A percentile compares a stretch with the other conserved stretches of the same genome.
Conservation (phyloP, 768 basidiomycete genomes). For the Podaxis rugospora region DNA sequence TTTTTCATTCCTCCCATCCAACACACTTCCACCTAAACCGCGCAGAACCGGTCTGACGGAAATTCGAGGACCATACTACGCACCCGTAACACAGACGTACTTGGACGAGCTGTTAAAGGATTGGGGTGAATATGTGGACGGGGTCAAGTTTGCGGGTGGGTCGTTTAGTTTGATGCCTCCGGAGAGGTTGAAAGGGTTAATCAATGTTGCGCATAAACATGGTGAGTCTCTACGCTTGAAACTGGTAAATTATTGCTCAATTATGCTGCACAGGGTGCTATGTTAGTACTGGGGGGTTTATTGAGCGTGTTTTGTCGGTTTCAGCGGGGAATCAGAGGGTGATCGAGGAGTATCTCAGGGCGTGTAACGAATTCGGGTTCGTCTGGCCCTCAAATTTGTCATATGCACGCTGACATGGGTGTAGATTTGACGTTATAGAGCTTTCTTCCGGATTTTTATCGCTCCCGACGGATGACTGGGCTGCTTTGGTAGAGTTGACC, state of each 20-base stretch:
- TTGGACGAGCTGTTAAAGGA: conserved; percentile 35
- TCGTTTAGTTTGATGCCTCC: conserved; percentile 39
- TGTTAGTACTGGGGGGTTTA: conserved; percentile 40
- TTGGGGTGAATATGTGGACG: conserved; percentile 39
- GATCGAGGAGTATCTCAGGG: conserved; percentile 30
- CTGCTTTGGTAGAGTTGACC: conserved; percentile 33
- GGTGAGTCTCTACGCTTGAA: conserved; percentile 13
- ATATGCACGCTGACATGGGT: not conserved
- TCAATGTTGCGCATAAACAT: conserved; percentile 37
- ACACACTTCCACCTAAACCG: conserved; percentile 28
- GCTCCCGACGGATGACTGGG: conserved; percentile 41
- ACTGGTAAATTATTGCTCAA: not conserved
- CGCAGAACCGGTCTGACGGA: conserved; percentile 35
- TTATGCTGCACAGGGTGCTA: conserved; percentile 16
- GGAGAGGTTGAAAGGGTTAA: conserved; percentile 29
- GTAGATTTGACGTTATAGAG: conserved; percentile 40
- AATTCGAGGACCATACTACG: conserved; percentile 41
- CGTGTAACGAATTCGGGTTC: conserved; percentile 34
- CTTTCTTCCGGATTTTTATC: conserved; percentile 41
- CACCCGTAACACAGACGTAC: conserved; percentile 36
- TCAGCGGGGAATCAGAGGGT: conserved; percentile 27
- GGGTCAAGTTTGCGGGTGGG: conserved; percentile 42
- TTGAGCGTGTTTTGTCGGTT: conserved; percentile 32
- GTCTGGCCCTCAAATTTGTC: not conserved
- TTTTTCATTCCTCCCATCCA: conserved; percentile 27